These are phyloP conservation scores for Boletus rufocinnamomeus DNA, from an alignment of 768 basidiomycete genomes.

Conservation along the genomic window DNA sequence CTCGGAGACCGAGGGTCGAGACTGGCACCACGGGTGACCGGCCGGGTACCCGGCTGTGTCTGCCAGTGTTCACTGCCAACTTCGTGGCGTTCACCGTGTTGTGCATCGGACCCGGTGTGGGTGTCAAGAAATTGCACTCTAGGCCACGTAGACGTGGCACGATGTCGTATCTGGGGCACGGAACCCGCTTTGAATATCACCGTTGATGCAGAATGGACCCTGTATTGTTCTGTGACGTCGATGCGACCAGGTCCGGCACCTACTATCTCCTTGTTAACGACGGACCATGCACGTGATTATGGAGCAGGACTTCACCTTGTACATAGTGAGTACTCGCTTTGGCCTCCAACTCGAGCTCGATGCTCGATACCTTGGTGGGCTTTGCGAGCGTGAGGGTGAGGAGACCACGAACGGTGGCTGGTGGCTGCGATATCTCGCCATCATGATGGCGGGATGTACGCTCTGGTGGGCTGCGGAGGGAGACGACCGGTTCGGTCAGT, in stretches of 20 bases:
- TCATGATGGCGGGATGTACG: conserved; percentile 27
- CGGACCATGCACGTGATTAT: background rate
- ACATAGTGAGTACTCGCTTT: conserved; percentile 75
- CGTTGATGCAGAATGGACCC: conserved; percentile 67
- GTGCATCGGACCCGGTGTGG: background rate
- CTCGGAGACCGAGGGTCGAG: conserved; percentile 12
- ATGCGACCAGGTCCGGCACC: conserved; percentile 71
- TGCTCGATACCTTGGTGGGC: conserved; percentile 82
- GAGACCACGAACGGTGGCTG: conserved; percentile 65
- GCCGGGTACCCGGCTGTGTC: background rate
- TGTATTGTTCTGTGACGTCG: conserved; percentile 78
- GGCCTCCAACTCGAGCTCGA: conserved; percentile 78
- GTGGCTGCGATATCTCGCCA: conserved; percentile 45
- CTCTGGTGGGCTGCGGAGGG: conserved; percentile 52
- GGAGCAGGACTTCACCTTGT: conserved; percentile 60
- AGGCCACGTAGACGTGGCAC: conserved; percentile 20
- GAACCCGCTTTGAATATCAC: conserved; percentile 71
- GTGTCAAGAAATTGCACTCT: conserved; percentile 16
- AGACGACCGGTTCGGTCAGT: conserved; percentile 74
- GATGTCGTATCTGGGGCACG: conserved; percentile 28
- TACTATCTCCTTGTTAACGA: conserved; percentile 11
- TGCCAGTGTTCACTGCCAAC: background rate
- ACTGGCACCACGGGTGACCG: conserved; percentile 12
- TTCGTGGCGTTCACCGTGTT: background rate
- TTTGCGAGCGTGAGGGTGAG: conserved; percentile 67